phyloP scores from a whole-genome alignment of 305 asterid genomes.

The Fraxinus nigra region DNA sequence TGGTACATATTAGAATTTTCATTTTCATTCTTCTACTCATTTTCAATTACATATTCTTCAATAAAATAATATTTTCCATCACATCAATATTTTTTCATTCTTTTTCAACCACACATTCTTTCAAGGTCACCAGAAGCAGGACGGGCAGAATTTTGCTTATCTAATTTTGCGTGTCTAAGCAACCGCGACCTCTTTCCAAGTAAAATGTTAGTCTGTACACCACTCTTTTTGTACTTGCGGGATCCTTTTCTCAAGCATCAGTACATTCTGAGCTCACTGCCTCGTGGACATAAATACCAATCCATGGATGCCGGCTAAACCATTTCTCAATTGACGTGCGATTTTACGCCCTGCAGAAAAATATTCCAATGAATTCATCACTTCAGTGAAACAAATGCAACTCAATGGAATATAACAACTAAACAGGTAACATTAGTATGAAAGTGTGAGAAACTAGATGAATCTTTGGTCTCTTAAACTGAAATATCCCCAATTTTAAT shows the following conservation, averaged over 20 bases:
- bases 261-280: not conserved
- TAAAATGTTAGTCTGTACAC: not conserved
- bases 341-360: conserved; percentile 1
- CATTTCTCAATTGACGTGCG: not conserved
- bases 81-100: no score
- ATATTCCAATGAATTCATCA: not conserved
- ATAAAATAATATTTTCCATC: no score
- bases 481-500: not conserved
- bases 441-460: not conserved
- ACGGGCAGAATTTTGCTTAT: not conserved
- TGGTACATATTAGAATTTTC: no score
- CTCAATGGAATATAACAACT: not conserved
- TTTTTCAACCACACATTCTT: no score
- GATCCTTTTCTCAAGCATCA: not conserved
- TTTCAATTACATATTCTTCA: no score
- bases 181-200: not conserved
- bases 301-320: not conserved
- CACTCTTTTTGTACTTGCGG: not conserved
- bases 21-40: no score
- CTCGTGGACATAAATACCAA: not conserved
- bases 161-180: not conserved
- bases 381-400: not conserved
- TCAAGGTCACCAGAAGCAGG: not conserved
- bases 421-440: not conserved
- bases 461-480: not conserved